Conservation (phyloP, 2,329 filamentous ascomycete genomes). For the Madurella mycetomatis region DNA sequence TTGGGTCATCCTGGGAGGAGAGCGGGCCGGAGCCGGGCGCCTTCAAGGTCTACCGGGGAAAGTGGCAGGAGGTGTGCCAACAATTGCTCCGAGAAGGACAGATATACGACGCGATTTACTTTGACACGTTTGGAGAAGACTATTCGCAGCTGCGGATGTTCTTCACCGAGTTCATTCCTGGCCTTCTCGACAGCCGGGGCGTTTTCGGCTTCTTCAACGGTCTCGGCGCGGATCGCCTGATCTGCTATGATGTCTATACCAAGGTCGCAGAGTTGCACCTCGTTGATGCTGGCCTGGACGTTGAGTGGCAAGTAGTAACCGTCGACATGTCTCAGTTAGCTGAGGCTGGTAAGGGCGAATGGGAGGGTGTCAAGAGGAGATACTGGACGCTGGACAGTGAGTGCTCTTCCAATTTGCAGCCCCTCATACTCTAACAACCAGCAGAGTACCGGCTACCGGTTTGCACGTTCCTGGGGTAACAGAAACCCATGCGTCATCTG, state of each 20-base stretch:
- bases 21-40: slow-evolving; percentile 58
- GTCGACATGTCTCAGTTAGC: slow-evolving; percentile 66
- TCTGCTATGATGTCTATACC: slow-evolving; percentile 95
- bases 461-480: slow-evolving; percentile 61
- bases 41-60: slow-evolving; percentile 66
- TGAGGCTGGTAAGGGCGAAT: slow-evolving; percentile 66
- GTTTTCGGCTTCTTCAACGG: slow-evolving; percentile 88
- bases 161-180: slow-evolving; percentile 82
- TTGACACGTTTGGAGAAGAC: slow-evolving; percentile 95
- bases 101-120: slow-evolving; percentile 85
- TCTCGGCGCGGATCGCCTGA: slow-evolving; percentile 82
- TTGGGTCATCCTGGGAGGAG: slow-evolving; percentile 53
- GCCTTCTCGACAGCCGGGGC: slow-evolving; percentile 65
- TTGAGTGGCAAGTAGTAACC: slow-evolving; percentile 75
- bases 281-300: slow-evolving; percentile 81
- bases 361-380: slow-evolving; percentile 80
- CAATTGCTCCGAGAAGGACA: slow-evolving; percentile 62
- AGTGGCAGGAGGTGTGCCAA: slow-evolving; percentile 78
- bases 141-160: slow-evolving; percentile 81
- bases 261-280: slow-evolving; percentile 89
- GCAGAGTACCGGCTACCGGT: slow-evolving; percentile 67
- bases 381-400: slow-evolving; percentile 83
- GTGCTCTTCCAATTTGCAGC: slow-evolving; percentile 27
- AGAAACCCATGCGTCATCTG: background rate
- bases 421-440: slow-evolving; percentile 27